Evolutionary conservation across 2,329 filamentous ascomycete genomes (phyloP).

Genomic region (Trichoderma sp.): DNA sequence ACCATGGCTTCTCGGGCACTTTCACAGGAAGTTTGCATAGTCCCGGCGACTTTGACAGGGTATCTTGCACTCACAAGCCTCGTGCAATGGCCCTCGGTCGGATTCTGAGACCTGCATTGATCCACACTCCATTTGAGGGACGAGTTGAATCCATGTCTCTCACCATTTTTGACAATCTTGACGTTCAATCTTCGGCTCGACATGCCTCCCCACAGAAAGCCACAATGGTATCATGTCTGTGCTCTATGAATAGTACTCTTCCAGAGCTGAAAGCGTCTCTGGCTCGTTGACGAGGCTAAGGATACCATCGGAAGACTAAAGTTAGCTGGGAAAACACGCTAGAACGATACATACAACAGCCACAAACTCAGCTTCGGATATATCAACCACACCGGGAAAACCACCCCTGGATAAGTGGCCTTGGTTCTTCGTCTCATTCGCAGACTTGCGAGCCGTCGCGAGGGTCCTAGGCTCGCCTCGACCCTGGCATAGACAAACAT

Average conservation of each 20-base stretch:
- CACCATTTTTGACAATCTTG: neutral
- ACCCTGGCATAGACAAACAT: neutral
- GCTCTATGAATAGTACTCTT: neutral
- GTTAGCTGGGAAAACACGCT: neutral
- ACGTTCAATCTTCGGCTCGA: neutral
- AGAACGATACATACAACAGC: neutral
- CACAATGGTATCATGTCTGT: neutral
- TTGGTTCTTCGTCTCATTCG: neutral
- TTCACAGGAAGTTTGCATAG: neutral
- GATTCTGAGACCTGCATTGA: neutral
- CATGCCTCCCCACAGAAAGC: neutral
- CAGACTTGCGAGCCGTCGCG: neutral
- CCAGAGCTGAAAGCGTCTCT: neutral
- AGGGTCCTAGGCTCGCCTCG: neutral
- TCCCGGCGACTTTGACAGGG: neutral
- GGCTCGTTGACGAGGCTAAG: neutral
- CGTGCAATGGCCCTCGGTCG: neutral
- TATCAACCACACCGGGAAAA: neutral
- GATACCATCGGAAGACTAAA: neutral
- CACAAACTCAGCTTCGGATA: neutral
- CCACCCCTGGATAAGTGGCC: neutral
- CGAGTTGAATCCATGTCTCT: neutral
- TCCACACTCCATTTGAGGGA: neutral
- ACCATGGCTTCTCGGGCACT: neutral
- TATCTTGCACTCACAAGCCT: neutral